Evolutionary conservation across 768 basidiomycete genomes (phyloP).

Genomic region (Hypsizygus marmoreus): DNA sequence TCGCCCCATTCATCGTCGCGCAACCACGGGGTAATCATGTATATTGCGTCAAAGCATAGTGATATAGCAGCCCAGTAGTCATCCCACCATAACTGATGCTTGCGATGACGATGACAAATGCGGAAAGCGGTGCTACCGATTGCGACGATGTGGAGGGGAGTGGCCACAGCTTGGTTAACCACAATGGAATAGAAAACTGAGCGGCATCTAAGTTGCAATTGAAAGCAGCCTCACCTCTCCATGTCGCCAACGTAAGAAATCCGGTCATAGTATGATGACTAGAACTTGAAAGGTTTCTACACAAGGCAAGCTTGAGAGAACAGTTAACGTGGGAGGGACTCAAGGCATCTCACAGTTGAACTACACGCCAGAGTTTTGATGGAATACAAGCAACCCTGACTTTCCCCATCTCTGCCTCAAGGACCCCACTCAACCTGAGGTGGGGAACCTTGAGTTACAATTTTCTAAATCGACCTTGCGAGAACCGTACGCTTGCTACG

Average conservation of each 20-base stretch:
- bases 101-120: constrained; percentile 16
- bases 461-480: no score
- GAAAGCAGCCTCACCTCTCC: constrained; percentile 1
- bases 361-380: no score
- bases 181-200: no score
- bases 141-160: constrained; percentile 14
- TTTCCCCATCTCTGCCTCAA: no score
- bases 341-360: no score
- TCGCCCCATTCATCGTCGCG: constrained; percentile 4
- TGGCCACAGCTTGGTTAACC: constrained; percentile 14
- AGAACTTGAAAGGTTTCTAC: neutral
- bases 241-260: neutral
- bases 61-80: constrained; percentile 20
- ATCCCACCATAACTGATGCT: constrained; percentile 24
- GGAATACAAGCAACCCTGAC: no score
- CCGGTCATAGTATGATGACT: neutral
- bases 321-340: no score
- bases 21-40: constrained; percentile 12
- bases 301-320: no score
- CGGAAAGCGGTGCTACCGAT: constrained; percentile 18
- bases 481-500: no score
- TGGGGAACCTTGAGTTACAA: no score
- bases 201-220: neutral
- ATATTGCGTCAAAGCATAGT: constrained; percentile 8
- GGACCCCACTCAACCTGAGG: no score